Percentiles rank a stretch among this genome's conserved stretches.
phyloP scores from a whole-genome alignment of 2,329 filamentous ascomycete species.

The Didymella arachidicola region DNA sequence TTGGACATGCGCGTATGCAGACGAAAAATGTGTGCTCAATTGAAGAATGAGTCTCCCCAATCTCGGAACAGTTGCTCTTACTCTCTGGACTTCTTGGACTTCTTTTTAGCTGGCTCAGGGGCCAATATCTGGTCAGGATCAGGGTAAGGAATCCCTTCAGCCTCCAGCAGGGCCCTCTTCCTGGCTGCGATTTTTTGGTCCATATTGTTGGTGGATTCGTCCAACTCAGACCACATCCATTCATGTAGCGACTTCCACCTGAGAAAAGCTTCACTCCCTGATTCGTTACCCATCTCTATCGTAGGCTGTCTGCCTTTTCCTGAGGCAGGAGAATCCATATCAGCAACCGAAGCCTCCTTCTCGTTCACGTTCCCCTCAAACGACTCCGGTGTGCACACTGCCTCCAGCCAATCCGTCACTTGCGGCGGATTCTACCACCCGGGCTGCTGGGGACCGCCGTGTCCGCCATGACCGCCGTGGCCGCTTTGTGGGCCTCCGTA shows the following conservation, averaged over 20 bases:
- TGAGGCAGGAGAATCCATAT: too few relatives aligned
- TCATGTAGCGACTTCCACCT: not conserved
- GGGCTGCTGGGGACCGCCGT: slow-evolving; percentile 30
- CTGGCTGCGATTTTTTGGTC: not conserved
- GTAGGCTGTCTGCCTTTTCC: too few relatives aligned
- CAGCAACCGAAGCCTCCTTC: too few relatives aligned
- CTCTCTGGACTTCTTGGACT: not conserved
- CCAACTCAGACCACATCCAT: not conserved
- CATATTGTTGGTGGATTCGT: not conserved
- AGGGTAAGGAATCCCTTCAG: too few relatives aligned
- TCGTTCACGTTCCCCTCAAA: not conserved
- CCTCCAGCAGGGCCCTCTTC: not conserved
- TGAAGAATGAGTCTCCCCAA: not conserved
- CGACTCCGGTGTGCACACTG: not conserved
- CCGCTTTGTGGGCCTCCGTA: slow-evolving; percentile 13
- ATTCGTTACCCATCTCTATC: not conserved
- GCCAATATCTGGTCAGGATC: too few relatives aligned
- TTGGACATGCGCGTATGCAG: too few relatives aligned
- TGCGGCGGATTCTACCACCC: slow-evolving; percentile 31
- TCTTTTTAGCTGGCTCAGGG: not conserved
- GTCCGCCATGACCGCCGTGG: slow-evolving; percentile 13
- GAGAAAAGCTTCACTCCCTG: not conserved
- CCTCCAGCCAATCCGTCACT: not conserved
- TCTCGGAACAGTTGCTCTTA: not conserved
- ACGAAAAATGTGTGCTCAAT: not conserved